These are phyloP conservation scores for Leishmania braziliensis DNA, from an alignment of 208 protist species.

Conservation along the genomic window DNA sequence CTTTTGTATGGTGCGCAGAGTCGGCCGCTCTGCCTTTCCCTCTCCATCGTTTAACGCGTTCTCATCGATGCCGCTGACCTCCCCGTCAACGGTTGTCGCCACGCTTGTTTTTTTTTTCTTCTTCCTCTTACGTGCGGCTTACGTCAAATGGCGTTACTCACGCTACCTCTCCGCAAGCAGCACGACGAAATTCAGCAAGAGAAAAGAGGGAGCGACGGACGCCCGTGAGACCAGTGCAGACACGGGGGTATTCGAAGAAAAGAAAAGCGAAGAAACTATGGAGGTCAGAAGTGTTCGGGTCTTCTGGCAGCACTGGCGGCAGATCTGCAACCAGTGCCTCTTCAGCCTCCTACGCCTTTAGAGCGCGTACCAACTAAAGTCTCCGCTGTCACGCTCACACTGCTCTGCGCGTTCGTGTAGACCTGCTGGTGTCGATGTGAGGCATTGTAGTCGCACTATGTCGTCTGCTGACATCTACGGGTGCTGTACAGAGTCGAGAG, in stretches of 20 bases:
- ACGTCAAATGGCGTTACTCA: not conserved
- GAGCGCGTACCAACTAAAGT: not conserved
- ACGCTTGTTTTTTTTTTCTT: too few relatives aligned
- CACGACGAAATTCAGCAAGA: not conserved
- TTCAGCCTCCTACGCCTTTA: not conserved
- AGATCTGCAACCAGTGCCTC: not conserved
- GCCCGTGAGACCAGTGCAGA: not conserved
- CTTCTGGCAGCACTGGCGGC: not conserved
- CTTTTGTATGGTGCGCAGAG: too few relatives aligned
- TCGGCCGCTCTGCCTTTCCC: too few relatives aligned
- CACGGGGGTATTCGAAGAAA: not conserved
- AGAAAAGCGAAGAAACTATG: not conserved
- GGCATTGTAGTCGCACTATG: not conserved
- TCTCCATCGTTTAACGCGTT: too few relatives aligned
- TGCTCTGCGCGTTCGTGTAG: not conserved
- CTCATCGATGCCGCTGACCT: too few relatives aligned
- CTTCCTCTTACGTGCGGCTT: not conserved
- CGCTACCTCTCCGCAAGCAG: not conserved
- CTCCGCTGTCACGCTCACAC: not conserved
- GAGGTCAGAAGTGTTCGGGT: not conserved
- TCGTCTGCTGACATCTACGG: not conserved
- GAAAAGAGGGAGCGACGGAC: not conserved
- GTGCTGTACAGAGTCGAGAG: not conserved
- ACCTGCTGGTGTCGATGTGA: not conserved
- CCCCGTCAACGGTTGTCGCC: too few relatives aligned